These are phyloP conservation scores for Cladosporium phlei DNA, from an alignment of 2,329 filamentous ascomycete species.

Conservation along the genomic window DNA sequence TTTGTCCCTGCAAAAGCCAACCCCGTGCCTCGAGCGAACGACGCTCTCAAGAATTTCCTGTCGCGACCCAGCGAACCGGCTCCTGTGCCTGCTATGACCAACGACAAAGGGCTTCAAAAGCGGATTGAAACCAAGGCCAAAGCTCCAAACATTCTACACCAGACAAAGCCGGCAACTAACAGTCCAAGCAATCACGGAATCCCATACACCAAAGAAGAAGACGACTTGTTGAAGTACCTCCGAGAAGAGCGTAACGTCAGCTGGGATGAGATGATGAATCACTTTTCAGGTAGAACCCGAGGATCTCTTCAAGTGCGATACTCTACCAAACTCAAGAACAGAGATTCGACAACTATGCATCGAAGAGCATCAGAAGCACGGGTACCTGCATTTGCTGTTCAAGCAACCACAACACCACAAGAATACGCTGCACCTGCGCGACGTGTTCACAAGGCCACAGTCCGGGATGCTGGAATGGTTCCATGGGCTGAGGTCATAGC, in stretches of 20 bases:
- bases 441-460: not conserved
- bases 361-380: not conserved
- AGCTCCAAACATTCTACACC: too few species aligned
- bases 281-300: constrained; percentile 31
- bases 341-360: not conserved
- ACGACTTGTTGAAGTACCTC: constrained; percentile 35
- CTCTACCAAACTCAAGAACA: constrained; percentile 16
- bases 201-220: constrained; percentile 28
- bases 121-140: too few species aligned
- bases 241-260: constrained; percentile 36
- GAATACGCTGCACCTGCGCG: not conserved
- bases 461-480: constrained; percentile 19
- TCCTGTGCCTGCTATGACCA: too few species aligned
- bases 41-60: too few species aligned
- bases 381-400: not conserved
- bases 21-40: too few species aligned
- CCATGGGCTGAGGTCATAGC: constrained; percentile 19
- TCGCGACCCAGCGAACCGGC: too few species aligned
- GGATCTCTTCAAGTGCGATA: constrained; percentile 28
- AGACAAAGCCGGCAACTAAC: not conserved
- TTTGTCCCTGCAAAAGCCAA: too few species aligned
- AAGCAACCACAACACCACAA: not conserved
- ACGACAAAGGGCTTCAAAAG: too few species aligned
- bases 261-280: constrained; percentile 35
- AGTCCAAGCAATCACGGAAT: not conserved